Base-by-base conservation (phyloP, 129 eudicot genomes). In the Artemisia argyi region DNA sequence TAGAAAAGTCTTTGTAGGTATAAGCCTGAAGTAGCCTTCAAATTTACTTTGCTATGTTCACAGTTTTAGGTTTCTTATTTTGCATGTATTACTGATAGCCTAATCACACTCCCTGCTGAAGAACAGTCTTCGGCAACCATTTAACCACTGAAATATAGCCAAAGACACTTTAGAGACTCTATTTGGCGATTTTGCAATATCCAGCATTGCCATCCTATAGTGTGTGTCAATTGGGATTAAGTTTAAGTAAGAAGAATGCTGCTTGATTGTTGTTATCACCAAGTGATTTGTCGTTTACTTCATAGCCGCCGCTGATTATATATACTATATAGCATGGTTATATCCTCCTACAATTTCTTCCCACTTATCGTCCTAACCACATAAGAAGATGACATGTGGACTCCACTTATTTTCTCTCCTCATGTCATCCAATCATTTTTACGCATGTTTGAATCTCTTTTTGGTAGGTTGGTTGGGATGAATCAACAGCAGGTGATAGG, bases 401-500 rank as follows among this genome's bases (percentile, higher is more conserved):
- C 46, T 39, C 46, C 42, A 6, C 42, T 35, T 35, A 32, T 35
- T 35, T 35, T 35, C 42, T 35, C 42, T 35, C 42, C 42, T 35
- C 46, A 39, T 39, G 10, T 39, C 46, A 39, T 39, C 46, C 46
- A 7, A 39, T 8, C 46, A 39, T 39, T 52, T 13, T 52, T 46
- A 15, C 26, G 46, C 54, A 65, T 54, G 48, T 65, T 11, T 65
- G 18, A 68, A 26, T 22, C 24, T 55, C 6, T 64, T 26, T 71
- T 26, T 24, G 47, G 79, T 77, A 94, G 99, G 99, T 94, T 68
- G 99, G 99, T 68, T 94, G 99, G 99, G 99, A 94, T 73, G 99
- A 94, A 76, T 94, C 99, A 57, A 94, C 97, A 39, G 97, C 99
- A 9, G 99, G 99, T 49, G 97, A 94, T 83, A 88, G 99, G 80